Evolutionary conservation across 2,329 filamentous ascomycete genomes (phyloP).

Genomic region (Sporothrix brunneoviolacea): DNA sequence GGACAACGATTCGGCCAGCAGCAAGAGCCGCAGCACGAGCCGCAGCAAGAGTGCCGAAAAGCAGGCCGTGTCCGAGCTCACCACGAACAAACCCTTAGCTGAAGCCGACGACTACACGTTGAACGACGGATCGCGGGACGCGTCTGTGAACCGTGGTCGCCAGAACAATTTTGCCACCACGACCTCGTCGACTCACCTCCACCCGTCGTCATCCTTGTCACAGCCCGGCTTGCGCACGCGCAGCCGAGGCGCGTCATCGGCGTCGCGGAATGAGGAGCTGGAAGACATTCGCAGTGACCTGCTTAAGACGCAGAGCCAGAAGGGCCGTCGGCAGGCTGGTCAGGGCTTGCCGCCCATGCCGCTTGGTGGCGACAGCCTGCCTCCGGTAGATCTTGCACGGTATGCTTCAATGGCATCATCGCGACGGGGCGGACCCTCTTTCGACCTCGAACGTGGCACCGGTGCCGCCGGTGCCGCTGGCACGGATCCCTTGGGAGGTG

Average conservation of each 20-base stretch:
- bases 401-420: conserved; percentile 23
- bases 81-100: conserved; percentile 29
- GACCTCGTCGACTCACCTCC: conserved; percentile 29
- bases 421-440: conserved; percentile 25
- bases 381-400: conserved; percentile 23
- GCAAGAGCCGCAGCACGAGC: conserved; percentile 17
- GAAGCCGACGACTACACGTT: conserved; percentile 33
- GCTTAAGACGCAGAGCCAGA: conserved; percentile 37
- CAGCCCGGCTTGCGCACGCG: conserved; percentile 1
- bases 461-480: not conserved
- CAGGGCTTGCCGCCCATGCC: conserved; percentile 35
- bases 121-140: conserved; percentile 23
- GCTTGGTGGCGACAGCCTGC: conserved; percentile 22
- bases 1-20: conserved; percentile 3
- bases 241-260: conserved; percentile 7
- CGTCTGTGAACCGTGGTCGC: conserved; percentile 27
- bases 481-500: not conserved
- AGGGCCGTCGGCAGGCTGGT: conserved; percentile 43
- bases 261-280: conserved; percentile 13
- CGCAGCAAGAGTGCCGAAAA: conserved; percentile 32
- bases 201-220: conserved; percentile 4
- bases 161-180: conserved; percentile 6
- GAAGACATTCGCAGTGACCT: conserved; percentile 15
- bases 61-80: conserved; percentile 40
- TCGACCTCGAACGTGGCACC: conserved; percentile 36